Conservation (phyloP, 805 yeast genomes). For the Hanseniaspora clermontiae region DNA sequence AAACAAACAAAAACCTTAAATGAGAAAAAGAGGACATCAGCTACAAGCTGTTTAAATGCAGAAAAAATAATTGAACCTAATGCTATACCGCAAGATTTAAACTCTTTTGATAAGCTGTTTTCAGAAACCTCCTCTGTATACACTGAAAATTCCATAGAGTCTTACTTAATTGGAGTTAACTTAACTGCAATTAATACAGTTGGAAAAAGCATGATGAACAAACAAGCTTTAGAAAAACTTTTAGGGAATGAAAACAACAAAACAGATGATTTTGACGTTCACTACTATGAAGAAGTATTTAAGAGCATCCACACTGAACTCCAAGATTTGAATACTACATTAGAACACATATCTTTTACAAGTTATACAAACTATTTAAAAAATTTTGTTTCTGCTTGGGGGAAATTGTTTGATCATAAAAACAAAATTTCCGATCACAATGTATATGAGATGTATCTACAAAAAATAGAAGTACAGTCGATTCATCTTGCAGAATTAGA, state of each 20-base stretch:
- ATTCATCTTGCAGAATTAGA: not conserved
- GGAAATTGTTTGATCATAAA: not conserved
- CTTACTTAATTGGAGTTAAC: not conserved
- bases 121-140: not conserved
- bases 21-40: not conserved
- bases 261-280: not conserved
- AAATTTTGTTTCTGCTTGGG: not conserved
- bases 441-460: constrained; percentile 8
- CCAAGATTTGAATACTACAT: not conserved
- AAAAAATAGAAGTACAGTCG: constrained; percentile 4
- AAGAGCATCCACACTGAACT: not conserved
- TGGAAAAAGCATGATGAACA: not conserved
- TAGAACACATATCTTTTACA: not conserved
- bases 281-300: not conserved
- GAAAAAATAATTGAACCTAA: not conserved
- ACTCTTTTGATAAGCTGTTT: not conserved
- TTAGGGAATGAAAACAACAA: not conserved
- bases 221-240: not conserved
- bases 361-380: not conserved
- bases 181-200: not conserved
- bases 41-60: not conserved
- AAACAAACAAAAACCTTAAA: not conserved
- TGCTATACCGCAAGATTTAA: not conserved
- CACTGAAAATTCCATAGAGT: not conserved
- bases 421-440: not conserved